Base-by-base conservation (phyloP, 192 early-diverging fungal species). In the Coemansia sp. region DNA sequence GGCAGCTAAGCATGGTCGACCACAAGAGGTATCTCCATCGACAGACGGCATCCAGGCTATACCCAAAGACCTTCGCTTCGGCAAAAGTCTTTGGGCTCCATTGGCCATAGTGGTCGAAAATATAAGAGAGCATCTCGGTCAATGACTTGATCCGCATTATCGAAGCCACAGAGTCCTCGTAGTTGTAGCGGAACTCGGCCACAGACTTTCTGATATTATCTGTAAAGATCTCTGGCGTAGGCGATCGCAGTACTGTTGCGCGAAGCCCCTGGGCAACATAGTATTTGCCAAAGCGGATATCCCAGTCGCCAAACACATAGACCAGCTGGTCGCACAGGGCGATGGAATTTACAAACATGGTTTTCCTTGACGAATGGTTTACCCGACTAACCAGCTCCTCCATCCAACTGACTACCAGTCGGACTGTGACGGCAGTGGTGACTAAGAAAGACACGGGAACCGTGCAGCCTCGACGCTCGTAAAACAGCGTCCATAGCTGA, bases 401-500 rank as follows among this genome's bases (percentile, higher is more conserved):
- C 19, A 78, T 65, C 75, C 75, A 78, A 47, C 59, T 61, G 3
- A 22, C 30, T 4, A 78, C 48, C 8, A 72, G 60, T 3, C 34
- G 10, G 6, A 60, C 27, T 0, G 66, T 62, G 16, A 68, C 52
- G 19, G 59, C 64, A 0, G 75, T 72, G 11, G 75, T 69, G 0
- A 78, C 29, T 56, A 78, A 30, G 56, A 69, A 78, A 23, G 69
- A 68, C 0, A 78, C 14, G 0, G 75, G 75, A 13, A 78, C 61
- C 0, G 46, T 59, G 39, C 39, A 30, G 8, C 49, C 61, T 19
- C 29, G 27, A 24, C 64, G 55, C 36, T 78, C 75, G 34, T 59
- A 78, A 27, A 78, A 55, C 62, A 78, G 32, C 24, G 67, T 67
- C 75, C 75, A 78, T 28, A 78, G n/a, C 52, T 72, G 69, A 25